Evolutionary conservation across 257 asterid species (phyloP).

Genomic region (Nicotiana undulata): DNA sequence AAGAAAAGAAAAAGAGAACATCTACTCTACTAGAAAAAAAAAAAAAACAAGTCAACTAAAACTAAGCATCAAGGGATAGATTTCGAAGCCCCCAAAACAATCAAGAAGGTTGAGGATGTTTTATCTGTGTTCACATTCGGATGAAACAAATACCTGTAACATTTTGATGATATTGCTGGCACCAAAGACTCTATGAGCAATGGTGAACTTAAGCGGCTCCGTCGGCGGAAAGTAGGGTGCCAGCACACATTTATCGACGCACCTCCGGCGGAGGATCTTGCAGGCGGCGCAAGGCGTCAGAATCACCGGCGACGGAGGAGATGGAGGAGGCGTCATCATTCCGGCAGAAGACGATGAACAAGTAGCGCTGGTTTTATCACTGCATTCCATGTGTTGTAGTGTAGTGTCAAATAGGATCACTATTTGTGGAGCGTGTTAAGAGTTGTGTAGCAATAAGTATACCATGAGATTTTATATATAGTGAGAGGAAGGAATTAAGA

Average conservation of each 20-base stretch:
- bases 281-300: conserved; percentile 36
- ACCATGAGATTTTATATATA: not conserved
- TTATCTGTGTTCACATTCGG: too few relatives aligned
- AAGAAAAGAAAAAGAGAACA: too few relatives aligned
- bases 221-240: conserved; percentile 36
- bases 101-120: too few relatives aligned
- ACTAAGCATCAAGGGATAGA: too few relatives aligned
- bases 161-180: conserved; percentile 36
- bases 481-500: not conserved
- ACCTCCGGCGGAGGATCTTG: conserved; percentile 30
- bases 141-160: conserved; percentile 17
- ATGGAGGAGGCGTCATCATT: not conserved
- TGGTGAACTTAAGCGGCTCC: conserved; percentile 31
- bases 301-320: conserved; percentile 9
- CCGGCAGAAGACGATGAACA: not conserved
- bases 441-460: not conserved
- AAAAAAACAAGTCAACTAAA: too few relatives aligned
- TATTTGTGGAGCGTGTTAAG: not conserved
- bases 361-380: not conserved
- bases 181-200: conserved; percentile 30
- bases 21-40: too few relatives aligned
- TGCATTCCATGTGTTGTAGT: not conserved
- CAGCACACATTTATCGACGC: conserved; percentile 26
- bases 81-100: not conserved
- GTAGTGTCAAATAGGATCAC: not conserved